These are phyloP conservation scores for Penicillium angulare DNA, from an alignment of 495 filamentous ascomycete genomes.

Conservation along the genomic window DNA sequence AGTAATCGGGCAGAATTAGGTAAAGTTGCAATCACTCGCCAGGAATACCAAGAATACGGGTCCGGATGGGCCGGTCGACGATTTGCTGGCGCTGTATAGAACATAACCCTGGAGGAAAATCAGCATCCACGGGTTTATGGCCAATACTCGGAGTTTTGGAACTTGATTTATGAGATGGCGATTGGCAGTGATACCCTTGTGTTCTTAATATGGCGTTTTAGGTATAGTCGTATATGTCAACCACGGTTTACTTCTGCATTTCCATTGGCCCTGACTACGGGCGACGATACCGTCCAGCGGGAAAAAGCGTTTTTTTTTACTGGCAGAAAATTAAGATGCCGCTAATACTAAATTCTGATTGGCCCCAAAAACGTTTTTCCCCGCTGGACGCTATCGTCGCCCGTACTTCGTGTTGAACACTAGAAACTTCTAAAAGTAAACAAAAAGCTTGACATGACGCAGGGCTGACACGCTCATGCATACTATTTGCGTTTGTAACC, in stretches of 20 bases:
- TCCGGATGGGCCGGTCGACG: conserved; percentile 72
- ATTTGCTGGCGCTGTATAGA: conserved; percentile 53
- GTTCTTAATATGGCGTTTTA: conserved; percentile 8
- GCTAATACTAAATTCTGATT: too few relatives aligned
- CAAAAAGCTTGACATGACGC: background rate
- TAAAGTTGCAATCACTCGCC: conserved; percentile 69
- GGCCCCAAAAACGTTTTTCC: too few relatives aligned
- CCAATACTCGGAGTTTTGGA: conserved; percentile 13
- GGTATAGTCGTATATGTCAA: background rate
- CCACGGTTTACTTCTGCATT: background rate
- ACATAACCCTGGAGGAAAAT: background rate
- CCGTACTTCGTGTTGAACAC: too few relatives aligned
- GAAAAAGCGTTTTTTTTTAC: too few relatives aligned
- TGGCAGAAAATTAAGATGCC: too few relatives aligned
- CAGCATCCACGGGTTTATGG: background rate
- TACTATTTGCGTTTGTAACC: background rate
- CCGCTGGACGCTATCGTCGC: too few relatives aligned
- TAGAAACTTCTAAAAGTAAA: background rate
- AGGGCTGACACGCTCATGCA: background rate
- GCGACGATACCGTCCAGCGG: too few relatives aligned
- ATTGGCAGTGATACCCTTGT: conserved; percentile 27
- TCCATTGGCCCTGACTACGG: background rate
- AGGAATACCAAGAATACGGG: conserved; percentile 89
- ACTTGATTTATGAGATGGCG: conserved; percentile 3
- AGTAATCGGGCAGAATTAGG: conserved; percentile 60